Conservation (phyloP, 2,329 filamentous ascomycete species). For the Byssothecium circinans region DNA sequence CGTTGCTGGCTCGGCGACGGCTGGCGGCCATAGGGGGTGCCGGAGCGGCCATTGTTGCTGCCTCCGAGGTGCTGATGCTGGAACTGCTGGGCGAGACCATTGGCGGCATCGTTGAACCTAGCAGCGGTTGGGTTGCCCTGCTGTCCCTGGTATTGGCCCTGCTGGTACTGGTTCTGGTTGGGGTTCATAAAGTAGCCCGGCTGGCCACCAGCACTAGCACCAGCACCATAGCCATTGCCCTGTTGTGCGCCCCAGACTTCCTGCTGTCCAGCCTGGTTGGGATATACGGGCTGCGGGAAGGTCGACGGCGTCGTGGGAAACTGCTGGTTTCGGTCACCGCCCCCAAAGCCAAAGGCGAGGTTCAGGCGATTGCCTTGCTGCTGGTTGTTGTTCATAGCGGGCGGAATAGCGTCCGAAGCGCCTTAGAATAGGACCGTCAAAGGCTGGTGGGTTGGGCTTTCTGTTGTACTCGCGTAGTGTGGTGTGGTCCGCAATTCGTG, state of each 20-base stretch:
- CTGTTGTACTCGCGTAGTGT: slow-evolving; percentile 7
- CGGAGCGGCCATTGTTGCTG: slow-evolving; percentile 67
- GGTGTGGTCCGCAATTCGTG: slow-evolving; percentile 15
- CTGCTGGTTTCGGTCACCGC: slow-evolving; percentile 44
- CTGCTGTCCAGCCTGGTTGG: slow-evolving; percentile 61
- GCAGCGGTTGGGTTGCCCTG: slow-evolving; percentile 54
- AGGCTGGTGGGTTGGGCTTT: slow-evolving; percentile 9
- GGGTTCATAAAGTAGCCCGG: slow-evolving; percentile 56
- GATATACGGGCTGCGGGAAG: slow-evolving; percentile 87
- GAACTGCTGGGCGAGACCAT: slow-evolving; percentile 91
- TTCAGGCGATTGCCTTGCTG: slow-evolving; percentile 52
- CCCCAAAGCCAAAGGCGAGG: slow-evolving; percentile 54
- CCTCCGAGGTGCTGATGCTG: slow-evolving; percentile 73
- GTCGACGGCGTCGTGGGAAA: slow-evolving; percentile 81
- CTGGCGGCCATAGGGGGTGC: slow-evolving; percentile 68
- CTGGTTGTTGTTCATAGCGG: slow-evolving; percentile 43
- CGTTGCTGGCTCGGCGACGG: slow-evolving; percentile 69
- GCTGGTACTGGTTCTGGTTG: slow-evolving; percentile 45
- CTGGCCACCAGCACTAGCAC: slow-evolving; percentile 17
- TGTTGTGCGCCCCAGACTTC: slow-evolving; percentile 60
- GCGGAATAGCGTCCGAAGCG: slow-evolving; percentile 5
- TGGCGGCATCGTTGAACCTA: slow-evolving; percentile 76
- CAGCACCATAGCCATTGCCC: slow-evolving; percentile 43
- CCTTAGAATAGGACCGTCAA: slow-evolving; percentile 8
- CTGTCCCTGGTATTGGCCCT: slow-evolving; percentile 53